Conservation (phyloP, 768 basidiomycete species). For the Ephemerocybe angulata region DNA sequence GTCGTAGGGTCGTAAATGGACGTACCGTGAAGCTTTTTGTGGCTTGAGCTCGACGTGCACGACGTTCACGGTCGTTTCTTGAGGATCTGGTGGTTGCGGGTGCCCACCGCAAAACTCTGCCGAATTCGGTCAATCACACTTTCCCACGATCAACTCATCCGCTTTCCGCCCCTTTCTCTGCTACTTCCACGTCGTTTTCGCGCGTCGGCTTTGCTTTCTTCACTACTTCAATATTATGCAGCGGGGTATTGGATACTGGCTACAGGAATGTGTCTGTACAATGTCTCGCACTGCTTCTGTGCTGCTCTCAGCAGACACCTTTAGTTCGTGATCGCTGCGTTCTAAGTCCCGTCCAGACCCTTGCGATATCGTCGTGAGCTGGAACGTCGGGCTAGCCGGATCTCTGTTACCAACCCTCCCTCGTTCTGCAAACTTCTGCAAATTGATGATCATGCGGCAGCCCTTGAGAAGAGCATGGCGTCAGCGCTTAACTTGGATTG, state of each 20-base stretch:
- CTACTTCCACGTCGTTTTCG: neutral
- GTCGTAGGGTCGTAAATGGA: slow-evolving; percentile 17
- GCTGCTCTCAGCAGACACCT: too few species aligned
- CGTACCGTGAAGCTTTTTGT: slow-evolving; percentile 44
- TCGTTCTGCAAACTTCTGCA: slow-evolving; percentile 12
- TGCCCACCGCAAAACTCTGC: slow-evolving; percentile 30
- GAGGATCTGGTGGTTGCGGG: slow-evolving; percentile 32
- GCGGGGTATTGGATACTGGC: too few species aligned
- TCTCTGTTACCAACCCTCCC: slow-evolving; percentile 1
- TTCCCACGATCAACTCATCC: slow-evolving; percentile 18
- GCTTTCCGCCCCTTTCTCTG: neutral
- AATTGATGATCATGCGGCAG: slow-evolving; percentile 23
- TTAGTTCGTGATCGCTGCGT: neutral
- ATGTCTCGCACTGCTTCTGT: too few species aligned
- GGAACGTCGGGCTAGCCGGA: slow-evolving; percentile 5
- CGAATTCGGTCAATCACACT: slow-evolving; percentile 21
- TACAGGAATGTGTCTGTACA: too few species aligned
- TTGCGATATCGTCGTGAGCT: slow-evolving; percentile 15
- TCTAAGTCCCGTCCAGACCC: neutral
- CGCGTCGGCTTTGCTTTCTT: too few species aligned
- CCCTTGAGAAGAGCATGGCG: slow-evolving; percentile 15
- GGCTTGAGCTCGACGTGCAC: slow-evolving; percentile 41
- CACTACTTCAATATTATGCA: too few species aligned
- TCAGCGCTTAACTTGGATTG: neutral
- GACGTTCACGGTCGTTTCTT: slow-evolving; percentile 44